Percentiles rank a stretch among this genome's conserved stretches.
phyloP scores from a whole-genome alignment of 768 basidiomycete genomes.

The Boletales sp. region DNA sequence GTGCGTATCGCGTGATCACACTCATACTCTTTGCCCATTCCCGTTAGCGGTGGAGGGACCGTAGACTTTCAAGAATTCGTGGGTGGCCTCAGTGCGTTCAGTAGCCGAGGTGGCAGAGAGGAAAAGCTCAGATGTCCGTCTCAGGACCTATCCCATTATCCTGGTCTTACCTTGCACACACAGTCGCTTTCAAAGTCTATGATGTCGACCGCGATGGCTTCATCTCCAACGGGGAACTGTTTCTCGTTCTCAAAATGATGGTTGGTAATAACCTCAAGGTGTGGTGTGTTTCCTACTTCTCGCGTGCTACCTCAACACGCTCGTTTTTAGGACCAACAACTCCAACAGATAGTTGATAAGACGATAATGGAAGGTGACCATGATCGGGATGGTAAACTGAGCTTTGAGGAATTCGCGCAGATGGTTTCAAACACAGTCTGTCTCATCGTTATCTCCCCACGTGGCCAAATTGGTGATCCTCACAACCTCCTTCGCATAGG shows the following conservation, averaged over 20 bases:
- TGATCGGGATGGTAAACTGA: constrained; percentile 95
- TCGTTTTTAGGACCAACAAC: constrained; percentile 78
- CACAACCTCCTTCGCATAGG: constrained; percentile 43
- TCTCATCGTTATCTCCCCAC: not conserved
- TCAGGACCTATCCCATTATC: not conserved
- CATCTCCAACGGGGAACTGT: constrained; percentile 98
- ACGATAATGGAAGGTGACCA: constrained; percentile 99
- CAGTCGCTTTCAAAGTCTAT: constrained; percentile 99
- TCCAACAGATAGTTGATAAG: constrained; percentile 99
- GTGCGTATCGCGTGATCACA: constrained; percentile 48
- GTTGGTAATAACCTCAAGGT: constrained; percentile 99
- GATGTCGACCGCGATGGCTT: constrained; percentile 97
- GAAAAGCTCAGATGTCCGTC: constrained; percentile 92
- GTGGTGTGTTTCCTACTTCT: constrained; percentile 5
- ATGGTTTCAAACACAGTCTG: constrained; percentile 96
- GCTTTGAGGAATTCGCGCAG: constrained; percentile 93
- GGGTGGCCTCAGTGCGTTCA: constrained; percentile 95
- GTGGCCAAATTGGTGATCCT: constrained; percentile 2
- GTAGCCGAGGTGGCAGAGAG: constrained; percentile 92
- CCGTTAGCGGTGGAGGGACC: constrained; percentile 85
- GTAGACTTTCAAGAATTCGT: constrained; percentile 99
- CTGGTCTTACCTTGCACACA: not conserved
- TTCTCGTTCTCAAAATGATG: constrained; percentile 99
- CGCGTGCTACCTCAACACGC: not conserved
- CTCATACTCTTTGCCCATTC: not conserved